phyloP scores from a whole-genome alignment of 2,329 filamentous ascomycete species.

The Aspergillus pseudotamarii region DNA sequence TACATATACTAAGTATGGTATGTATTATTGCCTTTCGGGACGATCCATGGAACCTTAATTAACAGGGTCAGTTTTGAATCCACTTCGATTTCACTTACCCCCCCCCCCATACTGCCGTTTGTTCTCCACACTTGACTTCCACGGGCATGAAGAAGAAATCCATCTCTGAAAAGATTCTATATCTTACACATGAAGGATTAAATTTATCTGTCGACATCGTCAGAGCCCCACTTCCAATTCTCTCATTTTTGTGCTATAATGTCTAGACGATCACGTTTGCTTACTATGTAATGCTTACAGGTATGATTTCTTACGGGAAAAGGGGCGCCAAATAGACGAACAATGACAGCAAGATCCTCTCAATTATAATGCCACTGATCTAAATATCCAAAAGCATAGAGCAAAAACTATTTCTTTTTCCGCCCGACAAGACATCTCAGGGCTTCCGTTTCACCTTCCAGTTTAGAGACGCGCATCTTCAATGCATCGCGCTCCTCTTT shows the following conservation, averaged over 20 bases:
- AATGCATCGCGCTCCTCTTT: slow-evolving; percentile 13
- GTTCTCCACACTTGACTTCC: background rate
- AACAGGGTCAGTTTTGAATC: background rate
- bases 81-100: background rate
- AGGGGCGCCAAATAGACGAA: background rate
- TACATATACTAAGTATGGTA: background rate
- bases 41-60: background rate
- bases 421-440: slow-evolving; percentile 4
- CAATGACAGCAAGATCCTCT: background rate
- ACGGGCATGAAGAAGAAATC: slow-evolving; percentile 7
- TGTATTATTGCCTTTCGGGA: background rate
- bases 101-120: background rate
- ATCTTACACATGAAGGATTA: background rate
- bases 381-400: background rate
- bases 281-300: background rate
- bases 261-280: background rate
- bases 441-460: slow-evolving; percentile 17
- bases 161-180: background rate
- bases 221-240: background rate
- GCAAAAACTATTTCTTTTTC: slow-evolving; percentile 9
- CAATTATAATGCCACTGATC: slow-evolving; percentile 1
- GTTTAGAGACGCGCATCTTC: slow-evolving; percentile 15
- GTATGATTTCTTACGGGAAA: background rate
- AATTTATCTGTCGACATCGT: slow-evolving; percentile 9
- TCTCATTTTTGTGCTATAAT: background rate